Percentiles rank a stretch among this genome's conserved stretches.
Conservation (phyloP, 2,329 filamentous ascomycete genomes). For the Colletotrichum tropicale region DNA sequence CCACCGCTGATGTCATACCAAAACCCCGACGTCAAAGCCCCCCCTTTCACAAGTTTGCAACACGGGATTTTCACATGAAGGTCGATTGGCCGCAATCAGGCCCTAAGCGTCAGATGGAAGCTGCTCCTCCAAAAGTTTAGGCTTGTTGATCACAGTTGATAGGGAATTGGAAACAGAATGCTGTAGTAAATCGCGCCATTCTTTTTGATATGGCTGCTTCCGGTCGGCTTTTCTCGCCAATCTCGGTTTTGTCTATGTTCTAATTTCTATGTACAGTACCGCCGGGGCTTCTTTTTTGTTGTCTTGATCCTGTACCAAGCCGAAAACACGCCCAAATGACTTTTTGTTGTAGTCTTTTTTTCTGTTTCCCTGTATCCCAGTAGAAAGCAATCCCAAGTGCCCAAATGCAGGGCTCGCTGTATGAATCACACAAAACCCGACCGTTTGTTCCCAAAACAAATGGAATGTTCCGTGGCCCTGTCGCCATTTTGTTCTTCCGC, state of each 20-base stretch:
- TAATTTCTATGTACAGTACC: conserved; percentile 2
- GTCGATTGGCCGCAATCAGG: neutral
- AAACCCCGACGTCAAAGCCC: neutral
- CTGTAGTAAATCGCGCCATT: neutral
- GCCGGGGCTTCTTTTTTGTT: neutral
- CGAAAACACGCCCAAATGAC: neutral
- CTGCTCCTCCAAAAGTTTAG: neutral
- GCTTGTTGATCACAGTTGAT: neutral
- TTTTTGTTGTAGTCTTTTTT: neutral
- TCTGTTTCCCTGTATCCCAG: neutral
- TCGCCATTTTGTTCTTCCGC: neutral
- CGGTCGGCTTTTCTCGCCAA: neutral
- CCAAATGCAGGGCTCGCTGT: neutral
- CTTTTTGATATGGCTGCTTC: neutral
- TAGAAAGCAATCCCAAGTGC: neutral
- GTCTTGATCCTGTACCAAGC: neutral
- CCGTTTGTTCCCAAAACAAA: neutral
- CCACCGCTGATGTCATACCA: neutral
- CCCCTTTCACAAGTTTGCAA: neutral
- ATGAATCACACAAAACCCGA: neutral
- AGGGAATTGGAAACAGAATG: too few relatives aligned
- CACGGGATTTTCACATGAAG: neutral
- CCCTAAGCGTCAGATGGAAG: neutral
- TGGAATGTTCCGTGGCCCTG: neutral
- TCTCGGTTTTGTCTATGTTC: neutral